These are phyloP conservation scores for Yamadazyma songkhlaensis DNA, from an alignment of 1,139 yeast genomes.

Conservation along the genomic window DNA sequence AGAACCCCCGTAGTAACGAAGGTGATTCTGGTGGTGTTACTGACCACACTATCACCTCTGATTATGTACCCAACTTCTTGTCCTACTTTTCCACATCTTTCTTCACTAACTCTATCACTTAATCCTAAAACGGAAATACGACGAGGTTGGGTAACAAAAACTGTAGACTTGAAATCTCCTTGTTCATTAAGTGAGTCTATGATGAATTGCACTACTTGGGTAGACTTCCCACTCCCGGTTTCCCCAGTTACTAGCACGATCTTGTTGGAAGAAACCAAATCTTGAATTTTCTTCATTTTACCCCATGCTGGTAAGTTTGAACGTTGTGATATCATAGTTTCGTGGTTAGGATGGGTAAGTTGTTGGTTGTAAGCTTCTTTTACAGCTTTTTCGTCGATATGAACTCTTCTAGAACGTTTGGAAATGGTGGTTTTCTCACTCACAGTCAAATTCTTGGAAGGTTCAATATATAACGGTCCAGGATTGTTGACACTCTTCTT, in stretches of 20 bases:
- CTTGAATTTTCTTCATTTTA: slow-evolving; percentile 53
- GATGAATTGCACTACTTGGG: slow-evolving; percentile 88
- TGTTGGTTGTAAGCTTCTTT: slow-evolving; percentile 21
- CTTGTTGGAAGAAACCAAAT: slow-evolving; percentile 53
- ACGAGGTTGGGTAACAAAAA: slow-evolving; percentile 92
- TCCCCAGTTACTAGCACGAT: slow-evolving; percentile 89
- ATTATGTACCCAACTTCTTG: slow-evolving; percentile 84
- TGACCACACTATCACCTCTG: slow-evolving; percentile 80
- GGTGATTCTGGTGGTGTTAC: slow-evolving; percentile 60
- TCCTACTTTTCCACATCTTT: slow-evolving; percentile 68
- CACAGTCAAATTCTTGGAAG: slow-evolving; percentile 3
- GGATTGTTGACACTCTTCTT: slow-evolving; percentile 63
- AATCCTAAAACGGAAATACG: slow-evolving; percentile 93
- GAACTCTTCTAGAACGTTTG: not conserved
- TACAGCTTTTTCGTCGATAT: slow-evolving; percentile 16
- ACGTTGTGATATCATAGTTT: slow-evolving; percentile 32
- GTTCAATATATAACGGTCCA: slow-evolving; percentile 36
- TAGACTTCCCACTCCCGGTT: slow-evolving; percentile 95
- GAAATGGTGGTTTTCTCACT: not conserved
- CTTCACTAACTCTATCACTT: slow-evolving; percentile 89
- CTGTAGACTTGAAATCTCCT: slow-evolving; percentile 52
- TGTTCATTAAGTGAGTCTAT: slow-evolving; percentile 56
- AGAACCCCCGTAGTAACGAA: slow-evolving; percentile 94
- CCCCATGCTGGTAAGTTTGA: slow-evolving; percentile 79
- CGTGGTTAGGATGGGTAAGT: slow-evolving; percentile 3